Base-by-base conservation (phyloP, 306 rosid species). In the Castanea mollissima region DNA sequence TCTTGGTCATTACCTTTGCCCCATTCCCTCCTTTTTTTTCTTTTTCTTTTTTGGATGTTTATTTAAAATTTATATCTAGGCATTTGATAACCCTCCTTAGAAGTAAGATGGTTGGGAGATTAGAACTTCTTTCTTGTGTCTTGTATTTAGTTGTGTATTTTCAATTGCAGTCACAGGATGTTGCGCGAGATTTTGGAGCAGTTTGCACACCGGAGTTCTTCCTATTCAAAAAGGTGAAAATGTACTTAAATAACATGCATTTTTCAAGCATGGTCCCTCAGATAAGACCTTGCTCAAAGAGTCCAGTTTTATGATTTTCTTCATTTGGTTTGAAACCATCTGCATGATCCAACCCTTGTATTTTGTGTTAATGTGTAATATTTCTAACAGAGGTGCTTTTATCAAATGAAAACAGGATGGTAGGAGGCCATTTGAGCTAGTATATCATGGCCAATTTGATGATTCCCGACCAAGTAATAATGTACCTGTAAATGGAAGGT, bases 361-460 rank as follows among this genome's bases (percentile, higher is more conserved):
- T 19, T 32, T 35, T 67, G 49, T 4, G 52, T 34, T 19, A 34
- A 16, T 35, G 25, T 4, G 52, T 34, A 35, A 34, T 25, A 35
- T 10, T 5, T 67, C 60, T 74, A 74, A 70, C 15, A 67, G 56
- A 49, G 60, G 72, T 67, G 23, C 4, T 57, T 60, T 38, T 57
- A 59, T 80, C 31, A 58, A 73, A 74, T 46, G 35, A 59, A 83
- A 80, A 78, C 88, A 93, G 99, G 97, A 89, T 86, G 99, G 99
- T 81, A 84, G 99, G 78, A 91, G 99, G 90, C 99, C 98, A 4
- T 95, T 84, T 80, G 98, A 95, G 85, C 86, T 95, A 86, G 98
- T 91, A 74, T 95, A 95, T 83, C 98, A 89, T 67, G 98, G 99
- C 60, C 99, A 92, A 65, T 95, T 90, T 88, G 99, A 95, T 79